These are phyloP conservation scores for Talaromyces sp. DNA, from an alignment of 2,329 filamentous ascomycete species.

Conservation along the genomic window DNA sequence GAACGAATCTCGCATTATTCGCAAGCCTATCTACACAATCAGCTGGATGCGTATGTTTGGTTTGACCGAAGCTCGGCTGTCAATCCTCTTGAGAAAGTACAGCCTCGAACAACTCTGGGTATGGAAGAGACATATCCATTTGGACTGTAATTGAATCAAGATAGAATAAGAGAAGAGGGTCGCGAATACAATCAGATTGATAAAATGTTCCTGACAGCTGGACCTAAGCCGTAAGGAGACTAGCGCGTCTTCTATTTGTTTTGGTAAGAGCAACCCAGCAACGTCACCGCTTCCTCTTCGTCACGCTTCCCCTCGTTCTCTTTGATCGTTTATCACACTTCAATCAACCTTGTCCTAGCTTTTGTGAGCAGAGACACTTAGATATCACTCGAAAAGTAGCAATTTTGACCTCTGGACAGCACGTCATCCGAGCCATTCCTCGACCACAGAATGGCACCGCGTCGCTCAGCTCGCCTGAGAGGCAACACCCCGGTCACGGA, in stretches of 20 bases:
- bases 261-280: slow-evolving; percentile 14
- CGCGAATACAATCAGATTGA: not conserved
- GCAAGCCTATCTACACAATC: slow-evolving; percentile 43
- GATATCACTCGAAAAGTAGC: not conserved
- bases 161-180: not conserved
- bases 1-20: slow-evolving; percentile 51
- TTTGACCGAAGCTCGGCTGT: slow-evolving; percentile 49
- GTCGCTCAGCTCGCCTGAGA: slow-evolving; percentile 41
- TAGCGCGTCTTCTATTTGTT: slow-evolving; percentile 17
- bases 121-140: slow-evolving; percentile 53
- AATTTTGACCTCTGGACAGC: not conserved
- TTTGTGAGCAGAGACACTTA: no score
- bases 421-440: not conserved
- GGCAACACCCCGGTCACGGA: slow-evolving; percentile 31
- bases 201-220: not conserved
- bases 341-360: not conserved
- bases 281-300: slow-evolving; percentile 11
- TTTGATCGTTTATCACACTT: not conserved
- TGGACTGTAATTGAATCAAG: slow-evolving; percentile 36
- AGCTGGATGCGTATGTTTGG: slow-evolving; percentile 52
- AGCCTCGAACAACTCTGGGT: slow-evolving; percentile 34
- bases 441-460: slow-evolving; percentile 33
- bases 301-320: slow-evolving; percentile 7
- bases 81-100: slow-evolving; percentile 39
- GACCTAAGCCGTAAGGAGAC: not conserved